These are phyloP conservation scores for Mercurialis annua DNA, from an alignment of 345 rosid species.

Conservation along the genomic window DNA sequence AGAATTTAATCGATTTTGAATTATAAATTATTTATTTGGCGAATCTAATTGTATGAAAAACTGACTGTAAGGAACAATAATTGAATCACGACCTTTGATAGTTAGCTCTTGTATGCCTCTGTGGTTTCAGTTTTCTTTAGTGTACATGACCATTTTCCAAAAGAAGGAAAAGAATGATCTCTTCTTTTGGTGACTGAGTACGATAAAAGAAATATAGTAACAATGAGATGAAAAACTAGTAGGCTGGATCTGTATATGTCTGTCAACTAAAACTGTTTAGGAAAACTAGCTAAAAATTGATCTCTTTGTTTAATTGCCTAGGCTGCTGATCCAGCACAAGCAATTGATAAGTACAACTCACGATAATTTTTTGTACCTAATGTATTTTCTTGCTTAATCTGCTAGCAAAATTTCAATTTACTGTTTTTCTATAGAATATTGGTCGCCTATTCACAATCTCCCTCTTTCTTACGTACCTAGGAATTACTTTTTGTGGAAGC, in stretches of 20 bases:
- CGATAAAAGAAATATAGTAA: not conserved
- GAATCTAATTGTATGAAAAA: not conserved
- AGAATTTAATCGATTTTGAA: not conserved
- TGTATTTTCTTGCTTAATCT: not conserved
- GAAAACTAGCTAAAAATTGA: not conserved
- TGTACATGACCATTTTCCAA: not conserved
- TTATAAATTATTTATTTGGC: not conserved
- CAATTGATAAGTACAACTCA: not conserved
- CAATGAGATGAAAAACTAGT: not conserved
- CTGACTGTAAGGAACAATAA: slow-evolving; percentile 5
- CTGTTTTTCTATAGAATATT: not conserved
- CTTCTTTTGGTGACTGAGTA: not conserved
- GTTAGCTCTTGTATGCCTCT: not conserved
- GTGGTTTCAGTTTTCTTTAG: not conserved
- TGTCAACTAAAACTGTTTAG: not conserved
- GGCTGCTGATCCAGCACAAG: not conserved
- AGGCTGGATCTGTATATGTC: not conserved
- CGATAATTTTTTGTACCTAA: not conserved
- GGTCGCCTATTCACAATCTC: not conserved
- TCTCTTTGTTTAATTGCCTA: not conserved
- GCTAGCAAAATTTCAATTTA: not conserved
- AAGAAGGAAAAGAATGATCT: not conserved
- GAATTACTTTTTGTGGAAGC: not conserved
- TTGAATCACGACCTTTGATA: slow-evolving; percentile 2
- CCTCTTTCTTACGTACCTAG: not conserved